phyloP scores from a whole-genome alignment of 495 filamentous ascomycete species.

The Cercophora samala region DNA sequence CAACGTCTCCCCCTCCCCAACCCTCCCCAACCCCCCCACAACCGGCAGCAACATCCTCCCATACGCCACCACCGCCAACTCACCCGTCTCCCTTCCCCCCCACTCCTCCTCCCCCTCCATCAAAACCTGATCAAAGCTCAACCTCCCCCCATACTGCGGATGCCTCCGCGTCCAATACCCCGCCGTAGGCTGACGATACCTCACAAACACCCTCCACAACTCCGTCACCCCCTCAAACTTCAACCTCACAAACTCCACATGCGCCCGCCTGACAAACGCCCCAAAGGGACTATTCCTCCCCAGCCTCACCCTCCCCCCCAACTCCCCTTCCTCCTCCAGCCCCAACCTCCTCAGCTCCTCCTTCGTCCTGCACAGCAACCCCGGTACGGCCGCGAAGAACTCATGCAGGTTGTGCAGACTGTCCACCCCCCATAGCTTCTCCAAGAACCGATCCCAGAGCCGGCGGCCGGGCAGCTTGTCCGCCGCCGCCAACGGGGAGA shows the following conservation, averaged over 20 bases:
- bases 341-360: conserved; percentile 52
- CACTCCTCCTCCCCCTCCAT: conserved; percentile 45
- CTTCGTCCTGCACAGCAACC: conserved; percentile 58
- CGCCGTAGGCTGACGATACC: conserved; percentile 73
- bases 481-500: conserved; percentile 52
- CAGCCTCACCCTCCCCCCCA: conserved; percentile 38
- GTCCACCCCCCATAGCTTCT: conserved; percentile 80
- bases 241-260: conserved; percentile 74
- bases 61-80: conserved; percentile 58
- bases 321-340: conserved; percentile 29
- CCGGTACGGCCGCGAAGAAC: conserved; percentile 61
- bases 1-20: conserved; percentile 14
- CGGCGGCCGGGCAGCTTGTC: conserved; percentile 71
- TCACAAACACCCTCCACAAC: conserved; percentile 76
- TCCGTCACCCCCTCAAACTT: conserved; percentile 72
- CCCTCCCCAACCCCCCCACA: conserved; percentile 31
- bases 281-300: conserved; percentile 76
- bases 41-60: conserved; percentile 51
- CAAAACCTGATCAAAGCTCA: conserved; percentile 67
- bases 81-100: conserved; percentile 37
- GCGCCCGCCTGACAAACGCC: conserved; percentile 71
- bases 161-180: conserved; percentile 66
- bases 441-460: conserved; percentile 80
- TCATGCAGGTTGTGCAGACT: conserved; percentile 71
- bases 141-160: conserved; percentile 55